Percentiles rank a stretch among this genome's conserved stretches.
phyloP scores from a whole-genome alignment of 1,284 basidiomycete species.

The Leucoagaricus sp. region DNA sequence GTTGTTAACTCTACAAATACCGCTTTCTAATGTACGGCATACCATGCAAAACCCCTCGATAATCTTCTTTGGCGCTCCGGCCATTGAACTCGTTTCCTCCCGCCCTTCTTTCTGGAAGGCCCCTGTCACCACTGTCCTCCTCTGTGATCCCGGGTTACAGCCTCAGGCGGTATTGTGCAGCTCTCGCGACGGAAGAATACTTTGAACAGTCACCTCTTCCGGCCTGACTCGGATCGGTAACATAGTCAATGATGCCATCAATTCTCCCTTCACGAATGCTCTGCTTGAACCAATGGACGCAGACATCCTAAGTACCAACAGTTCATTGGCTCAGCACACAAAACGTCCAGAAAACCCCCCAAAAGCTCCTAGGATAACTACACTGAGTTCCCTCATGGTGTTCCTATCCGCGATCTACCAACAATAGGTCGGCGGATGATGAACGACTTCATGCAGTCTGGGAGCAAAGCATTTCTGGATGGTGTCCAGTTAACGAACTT shows the following conservation, averaged over 20 bases:
- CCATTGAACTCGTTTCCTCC: neutral
- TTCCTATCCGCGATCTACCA: neutral
- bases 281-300: neutral
- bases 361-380: neutral
- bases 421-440: neutral
- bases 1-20: neutral
- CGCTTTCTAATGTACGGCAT: neutral
- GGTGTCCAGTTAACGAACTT: neutral
- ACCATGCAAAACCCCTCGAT: neutral
- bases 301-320: neutral
- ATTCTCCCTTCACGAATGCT: neutral
- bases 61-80: too few species aligned
- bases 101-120: neutral
- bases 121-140: neutral
- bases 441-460: neutral
- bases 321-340: neutral
- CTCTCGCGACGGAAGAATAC: neutral
- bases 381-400: neutral
- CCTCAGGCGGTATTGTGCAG: neutral
- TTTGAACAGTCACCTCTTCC: neutral
- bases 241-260: neutral
- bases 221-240: neutral
- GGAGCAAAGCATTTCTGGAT: constrained; percentile 1
- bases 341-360: neutral
- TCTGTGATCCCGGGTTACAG: neutral